Evolutionary conservation across 2,329 filamentous ascomycete genomes (phyloP).

Genomic region (Aureobasidium sp.): DNA sequence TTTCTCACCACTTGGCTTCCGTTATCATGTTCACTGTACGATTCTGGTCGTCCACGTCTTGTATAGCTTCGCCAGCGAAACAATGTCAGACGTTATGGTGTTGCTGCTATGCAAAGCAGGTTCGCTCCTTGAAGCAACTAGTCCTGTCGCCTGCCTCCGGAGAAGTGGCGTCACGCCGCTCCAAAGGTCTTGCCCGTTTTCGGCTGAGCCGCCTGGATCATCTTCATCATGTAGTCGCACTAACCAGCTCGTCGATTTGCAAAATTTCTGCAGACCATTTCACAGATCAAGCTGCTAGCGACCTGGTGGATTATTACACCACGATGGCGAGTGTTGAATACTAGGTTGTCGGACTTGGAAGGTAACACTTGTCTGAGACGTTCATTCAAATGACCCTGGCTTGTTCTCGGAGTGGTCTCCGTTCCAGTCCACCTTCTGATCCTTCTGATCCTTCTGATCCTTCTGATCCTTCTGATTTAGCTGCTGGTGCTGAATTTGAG

Average conservation of each 20-base stretch:
- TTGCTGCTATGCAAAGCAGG: background rate
- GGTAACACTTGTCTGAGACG: background rate
- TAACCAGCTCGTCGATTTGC: background rate
- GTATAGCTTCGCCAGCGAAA: background rate
- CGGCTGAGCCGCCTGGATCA: constrained; percentile 5
- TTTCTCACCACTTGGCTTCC: background rate
- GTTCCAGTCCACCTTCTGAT: background rate
- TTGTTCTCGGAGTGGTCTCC: background rate
- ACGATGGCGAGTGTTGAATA: background rate
- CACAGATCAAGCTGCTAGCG: background rate
- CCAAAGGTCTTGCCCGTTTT: background rate
- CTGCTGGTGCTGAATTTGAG: background rate
- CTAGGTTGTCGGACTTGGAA: background rate
- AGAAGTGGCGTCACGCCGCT: background rate
- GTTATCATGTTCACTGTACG: background rate
- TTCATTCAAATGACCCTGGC: background rate
- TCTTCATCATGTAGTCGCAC: background rate
- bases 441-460: background rate
- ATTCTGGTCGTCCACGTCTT: background rate
- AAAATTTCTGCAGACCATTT: background rate
- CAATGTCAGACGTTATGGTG: background rate
- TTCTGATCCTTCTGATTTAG: background rate
- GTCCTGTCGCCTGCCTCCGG: background rate
- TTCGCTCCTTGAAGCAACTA: background rate
- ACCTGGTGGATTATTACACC: background rate